phyloP scores from a whole-genome alignment of 2,329 filamentous ascomycete species.

The Hypoxylon sp. region DNA sequence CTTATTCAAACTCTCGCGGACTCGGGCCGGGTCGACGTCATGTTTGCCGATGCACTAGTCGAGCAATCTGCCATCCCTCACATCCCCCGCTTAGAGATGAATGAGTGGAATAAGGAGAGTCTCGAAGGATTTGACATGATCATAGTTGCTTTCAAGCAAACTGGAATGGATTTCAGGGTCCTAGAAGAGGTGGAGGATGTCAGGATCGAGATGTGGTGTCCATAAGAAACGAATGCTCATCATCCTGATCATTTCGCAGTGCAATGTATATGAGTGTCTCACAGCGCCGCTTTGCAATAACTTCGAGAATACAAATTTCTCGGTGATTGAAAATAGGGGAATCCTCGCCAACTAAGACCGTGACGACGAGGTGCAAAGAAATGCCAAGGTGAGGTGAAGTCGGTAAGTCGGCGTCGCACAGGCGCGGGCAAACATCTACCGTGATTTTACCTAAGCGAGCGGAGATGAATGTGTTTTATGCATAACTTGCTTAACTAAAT shows the following conservation, averaged over 20 bases:
- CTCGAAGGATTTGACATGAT: constrained; percentile 60
- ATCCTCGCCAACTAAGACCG: neutral
- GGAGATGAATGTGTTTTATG: neutral
- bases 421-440: neutral
- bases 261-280: neutral
- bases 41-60: constrained; percentile 61
- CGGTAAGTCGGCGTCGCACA: neutral
- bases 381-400: constrained; percentile 10
- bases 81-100: constrained; percentile 55
- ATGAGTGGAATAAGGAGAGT: constrained; percentile 55
- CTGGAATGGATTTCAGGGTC: constrained; percentile 57
- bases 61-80: constrained; percentile 58
- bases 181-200: constrained; percentile 54
- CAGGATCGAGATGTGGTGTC: constrained; percentile 58
- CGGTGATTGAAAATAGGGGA: neutral
- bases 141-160: constrained; percentile 60
- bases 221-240: constrained; percentile 5
- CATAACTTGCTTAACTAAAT: neutral
- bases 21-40: constrained; percentile 57
- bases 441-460: constrained; percentile 17
- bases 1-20: constrained; percentile 56
- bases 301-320: neutral
- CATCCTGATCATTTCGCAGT: neutral
- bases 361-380: constrained; percentile 7
- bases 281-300: neutral